These are phyloP conservation scores for Hypoxylon subgilvum DNA, from an alignment of 495 filamentous ascomycete genomes.

Conservation along the genomic window DNA sequence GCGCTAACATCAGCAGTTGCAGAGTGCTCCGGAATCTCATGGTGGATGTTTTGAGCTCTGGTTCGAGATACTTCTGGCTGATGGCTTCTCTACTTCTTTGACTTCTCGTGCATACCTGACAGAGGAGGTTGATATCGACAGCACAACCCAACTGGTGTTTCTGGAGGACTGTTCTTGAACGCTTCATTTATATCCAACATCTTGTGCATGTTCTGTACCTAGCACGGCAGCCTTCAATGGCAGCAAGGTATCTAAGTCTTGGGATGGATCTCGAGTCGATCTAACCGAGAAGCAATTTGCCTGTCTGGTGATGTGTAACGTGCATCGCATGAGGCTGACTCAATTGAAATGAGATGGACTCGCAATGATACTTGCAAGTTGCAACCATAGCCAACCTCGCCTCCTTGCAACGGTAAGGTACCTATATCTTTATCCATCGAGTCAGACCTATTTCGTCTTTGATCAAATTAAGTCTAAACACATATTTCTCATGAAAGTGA, in stretches of 20 bases:
- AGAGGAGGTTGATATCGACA: no score
- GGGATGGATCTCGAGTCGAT: not conserved
- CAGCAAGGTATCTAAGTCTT: not conserved
- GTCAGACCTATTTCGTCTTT: not conserved
- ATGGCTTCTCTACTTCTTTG: not conserved
- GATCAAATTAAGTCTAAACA: no score
- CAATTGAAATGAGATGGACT: constrained; percentile 3
- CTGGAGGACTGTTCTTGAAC: not conserved
- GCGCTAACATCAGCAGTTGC: not conserved
- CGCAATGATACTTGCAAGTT: not conserved
- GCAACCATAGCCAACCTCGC: not conserved
- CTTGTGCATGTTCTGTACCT: not conserved
- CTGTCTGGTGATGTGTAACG: not conserved
- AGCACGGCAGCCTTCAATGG: not conserved
- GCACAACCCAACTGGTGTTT: no score
- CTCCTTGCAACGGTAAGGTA: no score
- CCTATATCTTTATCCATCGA: no score
- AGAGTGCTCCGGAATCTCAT: not conserved
- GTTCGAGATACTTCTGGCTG: not conserved
- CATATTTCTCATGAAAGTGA: no score
- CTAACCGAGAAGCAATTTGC: constrained; percentile 7
- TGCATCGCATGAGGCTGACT: constrained; percentile 6
- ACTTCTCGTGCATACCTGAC: not conserved
- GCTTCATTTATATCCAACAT: not conserved
- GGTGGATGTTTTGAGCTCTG: not conserved